Percentiles rank a stretch among this genome's conserved stretches.
These are phyloP conservation scores for Trametes hirsuta DNA, from an alignment of 1,284 basidiomycete species.

Conservation along the genomic window DNA sequence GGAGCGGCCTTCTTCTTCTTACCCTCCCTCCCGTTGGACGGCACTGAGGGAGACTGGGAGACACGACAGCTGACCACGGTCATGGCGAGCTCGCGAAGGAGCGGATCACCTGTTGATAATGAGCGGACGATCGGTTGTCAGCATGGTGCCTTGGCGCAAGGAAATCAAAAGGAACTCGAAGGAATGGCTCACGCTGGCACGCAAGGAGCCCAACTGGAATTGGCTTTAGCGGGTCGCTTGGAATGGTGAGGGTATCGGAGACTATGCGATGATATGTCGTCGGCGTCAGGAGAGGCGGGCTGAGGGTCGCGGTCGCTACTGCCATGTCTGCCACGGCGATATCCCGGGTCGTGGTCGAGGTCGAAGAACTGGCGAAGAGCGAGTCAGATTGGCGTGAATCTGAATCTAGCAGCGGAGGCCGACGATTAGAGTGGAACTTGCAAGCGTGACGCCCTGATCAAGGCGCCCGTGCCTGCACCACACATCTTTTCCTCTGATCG, in stretches of 20 bases:
- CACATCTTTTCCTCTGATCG: conserved; percentile 8
- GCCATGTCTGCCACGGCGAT: conserved; percentile 25
- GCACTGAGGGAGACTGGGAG: conserved; percentile 44
- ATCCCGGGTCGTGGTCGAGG: no score
- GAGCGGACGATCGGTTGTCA: conserved; percentile 3
- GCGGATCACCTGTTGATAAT: conserved; percentile 58
- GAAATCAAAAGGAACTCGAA: conserved; percentile 9
- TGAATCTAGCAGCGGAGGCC: no score
- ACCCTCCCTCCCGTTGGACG: conserved; percentile 48
- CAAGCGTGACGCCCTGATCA: no score
- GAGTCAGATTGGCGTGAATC: background rate
- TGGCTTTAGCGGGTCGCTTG: conserved; percentile 50
- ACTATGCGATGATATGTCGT: conserved; percentile 65
- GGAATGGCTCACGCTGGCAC: conserved; percentile 60
- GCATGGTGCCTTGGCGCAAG: conserved; percentile 8
- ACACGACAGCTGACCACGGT: conserved; percentile 52
- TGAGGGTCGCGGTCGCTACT: conserved; percentile 36
- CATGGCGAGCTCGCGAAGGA: conserved; percentile 58
- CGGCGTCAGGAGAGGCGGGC: conserved; percentile 44
- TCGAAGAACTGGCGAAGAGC: background rate
- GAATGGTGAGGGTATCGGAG: conserved; percentile 56
- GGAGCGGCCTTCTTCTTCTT: conserved; percentile 59
- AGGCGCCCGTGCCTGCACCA: conserved; percentile 2
- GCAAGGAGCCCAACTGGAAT: conserved; percentile 74
- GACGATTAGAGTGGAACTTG: no score